Base-by-base conservation (phyloP, 371 early-diverging fungal genomes). In the Zychaea mexicana region DNA sequence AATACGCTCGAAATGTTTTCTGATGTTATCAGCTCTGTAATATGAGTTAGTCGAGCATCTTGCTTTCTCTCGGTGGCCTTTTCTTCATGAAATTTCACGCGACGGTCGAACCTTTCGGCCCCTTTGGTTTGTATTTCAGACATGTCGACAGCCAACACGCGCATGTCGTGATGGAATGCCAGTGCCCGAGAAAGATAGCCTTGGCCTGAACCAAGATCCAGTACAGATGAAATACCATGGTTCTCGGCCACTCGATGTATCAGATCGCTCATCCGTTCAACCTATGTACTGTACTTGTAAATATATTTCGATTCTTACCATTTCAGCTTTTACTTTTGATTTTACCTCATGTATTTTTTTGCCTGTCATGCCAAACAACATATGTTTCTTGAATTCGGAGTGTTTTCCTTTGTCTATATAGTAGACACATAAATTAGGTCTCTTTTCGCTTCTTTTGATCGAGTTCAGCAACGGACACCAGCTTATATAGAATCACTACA, bases 91-190 rank as follows among this genome's bases (percentile, higher is more conserved):
- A 26, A 28, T 21, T 42, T 39, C 55, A 76, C 77, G 17, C 59
- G 59, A 21, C 59, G 59, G 33, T 89, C 86, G 19, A 89, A 85
- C 19, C 77, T 74, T 54, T 90, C 85, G 1, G 96, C 94, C 0
- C 95, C 95, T 57, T 88, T 86, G 7, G 92, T 94, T 70, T 95
- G 94, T 1, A 88, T 73, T 33, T 85, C 82, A 36, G 90, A 85
- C 21, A 86, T 86, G 60, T 96, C 96, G 0, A 96, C 86, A 1
- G 92, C 96, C 24, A 96, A 66, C 1, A 95, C 93, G 38, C 85
- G 76, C 15, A 88, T 71, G n/a, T 82, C 77, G 69, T 86, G 85
- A 38, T 87, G 82, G 57, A 85, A 90, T 0, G 92, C 93, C 28
- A 94, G 62, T 4, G 85, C 84, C 4, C 92, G 81, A 27, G 91